Conservation (phyloP, 2,329 filamentous ascomycete genomes). For the Venturia pyrina region DNA sequence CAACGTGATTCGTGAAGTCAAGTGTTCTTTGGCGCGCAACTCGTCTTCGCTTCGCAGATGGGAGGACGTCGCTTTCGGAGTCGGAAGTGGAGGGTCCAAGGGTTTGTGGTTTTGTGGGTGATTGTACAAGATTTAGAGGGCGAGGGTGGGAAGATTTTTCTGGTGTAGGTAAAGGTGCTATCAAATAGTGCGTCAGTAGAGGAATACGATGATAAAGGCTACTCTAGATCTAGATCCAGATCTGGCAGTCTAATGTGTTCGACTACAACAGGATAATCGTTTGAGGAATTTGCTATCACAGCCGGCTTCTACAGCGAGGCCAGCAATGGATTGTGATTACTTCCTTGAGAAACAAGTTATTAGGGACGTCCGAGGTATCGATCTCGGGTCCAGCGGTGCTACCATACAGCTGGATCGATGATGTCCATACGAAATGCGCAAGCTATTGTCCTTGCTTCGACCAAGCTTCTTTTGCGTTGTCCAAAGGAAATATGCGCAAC, state of each 20-base stretch:
- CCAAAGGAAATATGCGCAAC: neutral
- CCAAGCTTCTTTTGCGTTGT: neutral
- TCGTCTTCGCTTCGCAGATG: neutral
- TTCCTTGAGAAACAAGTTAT: neutral
- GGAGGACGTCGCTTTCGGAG: neutral
- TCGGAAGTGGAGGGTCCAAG: neutral
- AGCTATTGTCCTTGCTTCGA: neutral
- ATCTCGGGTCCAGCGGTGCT: neutral
- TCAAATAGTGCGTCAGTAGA: neutral
- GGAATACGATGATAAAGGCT: no score
- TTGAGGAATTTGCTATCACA: neutral
- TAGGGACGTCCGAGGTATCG: neutral
- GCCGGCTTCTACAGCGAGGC: neutral
- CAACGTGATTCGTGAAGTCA: constrained; percentile 9
- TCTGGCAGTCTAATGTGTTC: neutral
- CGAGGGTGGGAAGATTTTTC: neutral
- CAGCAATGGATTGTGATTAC: neutral
- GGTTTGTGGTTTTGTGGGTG: neutral
- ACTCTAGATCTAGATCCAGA: constrained; percentile 1
- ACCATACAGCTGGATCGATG: neutral
- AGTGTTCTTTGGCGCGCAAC: constrained; percentile 5
- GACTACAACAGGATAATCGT: neutral
- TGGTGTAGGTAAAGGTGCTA: neutral
- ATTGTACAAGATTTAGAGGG: neutral
- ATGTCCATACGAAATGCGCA: neutral